Percentiles rank a stretch among this genome's conserved stretches.
Conservation (phyloP, 2,329 filamentous ascomycete species). For the Pyrenophora teres region DNA sequence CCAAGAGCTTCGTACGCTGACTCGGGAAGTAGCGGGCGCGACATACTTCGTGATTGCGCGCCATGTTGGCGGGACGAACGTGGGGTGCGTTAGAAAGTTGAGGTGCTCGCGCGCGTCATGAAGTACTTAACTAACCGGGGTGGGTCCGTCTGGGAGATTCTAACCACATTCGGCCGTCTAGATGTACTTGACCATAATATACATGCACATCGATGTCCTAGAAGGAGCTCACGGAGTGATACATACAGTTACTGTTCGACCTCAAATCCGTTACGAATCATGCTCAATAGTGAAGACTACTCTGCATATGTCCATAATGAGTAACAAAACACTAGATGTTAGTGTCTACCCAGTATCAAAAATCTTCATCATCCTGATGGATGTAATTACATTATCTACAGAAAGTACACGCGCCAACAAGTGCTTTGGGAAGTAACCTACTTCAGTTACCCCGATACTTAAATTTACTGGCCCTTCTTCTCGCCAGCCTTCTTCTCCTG, state of each 20-base stretch:
- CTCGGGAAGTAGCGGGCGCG: conserved; percentile 39
- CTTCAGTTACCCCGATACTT: not conserved
- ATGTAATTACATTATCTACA: conserved; percentile 1
- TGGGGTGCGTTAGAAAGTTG: conserved; percentile 9
- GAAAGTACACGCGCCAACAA: not conserved
- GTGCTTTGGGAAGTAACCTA: not conserved
- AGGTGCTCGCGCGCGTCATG: conserved; percentile 9
- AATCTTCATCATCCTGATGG: too few species aligned
- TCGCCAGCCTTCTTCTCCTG: conserved; percentile 36
- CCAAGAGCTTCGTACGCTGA: conserved; percentile 45
- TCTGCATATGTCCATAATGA: too few species aligned
- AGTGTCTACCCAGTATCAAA: too few species aligned
- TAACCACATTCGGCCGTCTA: conserved; percentile 6
- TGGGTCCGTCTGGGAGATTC: conserved; percentile 15
- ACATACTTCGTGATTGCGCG: conserved; percentile 36
- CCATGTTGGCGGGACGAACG: conserved; percentile 32
- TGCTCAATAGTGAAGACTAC: too few species aligned
- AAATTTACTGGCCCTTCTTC: conserved; percentile 43
- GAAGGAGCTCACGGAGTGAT: too few species aligned
- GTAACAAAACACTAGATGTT: too few species aligned
- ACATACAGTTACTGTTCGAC: too few species aligned
- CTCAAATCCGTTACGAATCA: too few species aligned
- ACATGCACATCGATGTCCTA: too few species aligned
- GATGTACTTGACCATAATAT: not conserved
- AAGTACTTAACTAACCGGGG: conserved; percentile 10